Evolutionary conservation across 768 basidiomycete species (phyloP), one percentile per base, ranked within the genome.

Genomic region (Trichaptum fuscoviolaceum): DNA sequence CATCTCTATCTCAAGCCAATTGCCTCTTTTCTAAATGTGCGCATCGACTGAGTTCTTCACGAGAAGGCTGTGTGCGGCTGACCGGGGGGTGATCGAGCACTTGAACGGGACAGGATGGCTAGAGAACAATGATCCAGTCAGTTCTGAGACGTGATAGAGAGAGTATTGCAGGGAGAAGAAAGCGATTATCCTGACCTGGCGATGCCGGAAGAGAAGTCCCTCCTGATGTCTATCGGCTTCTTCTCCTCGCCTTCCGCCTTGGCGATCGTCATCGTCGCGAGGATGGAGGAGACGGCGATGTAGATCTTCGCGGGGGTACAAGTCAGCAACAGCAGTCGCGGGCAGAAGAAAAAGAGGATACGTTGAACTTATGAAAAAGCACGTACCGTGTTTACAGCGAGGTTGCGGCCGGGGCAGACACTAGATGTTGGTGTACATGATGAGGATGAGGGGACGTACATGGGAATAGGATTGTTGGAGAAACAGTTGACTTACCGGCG

Each of bases 281-380:
- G 73, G 7, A 73, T 66, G 71, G 72, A 74, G 1, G 75, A 76
- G 57, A 70, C 66, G 1, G 71, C 35, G 30, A 76, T 57, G 67
- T 70, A 79, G 18, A 77, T 63, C 4, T 73, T 71, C 1, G 68
- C 1, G 68, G 66, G 58, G 77, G 73, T 12, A 77, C 77, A 18
- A 79, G 69, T 64, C 74, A 69, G 10, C 70, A 67, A 7, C 5
- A 20, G 42, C 42, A n/a, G n/a, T n/a, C n/a, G n/a, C n/a, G n/a
- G 42, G 42, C 20, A 30, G 30, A 30, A 2, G 30, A 30, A 3
- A 30, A 8, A 3, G 30, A 30, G 30, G 8, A 52, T 12, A 12
- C 17, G 42, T 52, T 52, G 10, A 30, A 30, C 15, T 52, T 52
- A 12, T 52, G n/a, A 20, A 2, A 20, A 12, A 52, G 3, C 15